A percentile compares a stretch with the other conserved stretches of the same genome.
Conservation (phyloP, 2,329 filamentous ascomycete species). For the Ascosphaera pollenicola region DNA sequence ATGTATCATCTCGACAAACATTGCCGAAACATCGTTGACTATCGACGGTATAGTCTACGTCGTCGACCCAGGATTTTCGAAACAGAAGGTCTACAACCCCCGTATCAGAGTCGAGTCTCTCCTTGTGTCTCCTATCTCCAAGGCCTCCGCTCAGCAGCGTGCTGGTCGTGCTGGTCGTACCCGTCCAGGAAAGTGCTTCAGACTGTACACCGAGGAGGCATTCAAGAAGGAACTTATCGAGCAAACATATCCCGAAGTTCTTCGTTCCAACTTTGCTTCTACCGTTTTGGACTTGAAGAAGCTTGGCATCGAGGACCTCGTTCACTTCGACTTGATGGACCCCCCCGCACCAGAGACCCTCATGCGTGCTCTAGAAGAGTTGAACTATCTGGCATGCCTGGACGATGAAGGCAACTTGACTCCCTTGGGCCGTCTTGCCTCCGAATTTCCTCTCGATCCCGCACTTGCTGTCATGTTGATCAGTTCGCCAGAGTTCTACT, state of each 20-base stretch:
- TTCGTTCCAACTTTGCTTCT: conserved; percentile 82
- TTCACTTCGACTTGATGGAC: conserved; percentile 98
- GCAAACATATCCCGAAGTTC: conserved; percentile 88
- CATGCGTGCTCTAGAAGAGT: conserved; percentile 91
- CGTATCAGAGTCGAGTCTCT: conserved; percentile 99
- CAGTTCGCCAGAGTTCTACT: conserved; percentile 92
- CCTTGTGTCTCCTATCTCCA: conserved; percentile 93
- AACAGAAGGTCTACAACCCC: conserved; percentile 96
- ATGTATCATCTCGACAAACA: conserved; percentile 95
- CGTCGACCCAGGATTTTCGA: conserved; percentile 87
- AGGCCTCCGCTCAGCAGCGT: conserved; percentile 87
- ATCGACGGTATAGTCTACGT: conserved; percentile 99
- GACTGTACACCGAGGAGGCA: conserved; percentile 80
- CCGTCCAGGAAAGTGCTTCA: conserved; percentile 92
- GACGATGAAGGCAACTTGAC: conserved; percentile 94
- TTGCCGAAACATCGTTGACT: conserved; percentile 91
- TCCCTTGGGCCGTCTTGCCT: conserved; percentile 61
- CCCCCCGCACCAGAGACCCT: conserved; percentile 93
- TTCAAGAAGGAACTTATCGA: conserved; percentile 98
- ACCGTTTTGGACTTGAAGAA: conserved; percentile 96
- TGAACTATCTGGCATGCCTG: conserved; percentile 91
- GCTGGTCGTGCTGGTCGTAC: conserved; percentile 99
- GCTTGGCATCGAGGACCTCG: conserved; percentile 80
- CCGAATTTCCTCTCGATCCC: conserved; percentile 88
- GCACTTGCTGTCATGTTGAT: conserved; percentile 94